Base-by-base conservation (phyloP, 2,329 filamentous ascomycete species). In the Epichloe sp. region DNA sequence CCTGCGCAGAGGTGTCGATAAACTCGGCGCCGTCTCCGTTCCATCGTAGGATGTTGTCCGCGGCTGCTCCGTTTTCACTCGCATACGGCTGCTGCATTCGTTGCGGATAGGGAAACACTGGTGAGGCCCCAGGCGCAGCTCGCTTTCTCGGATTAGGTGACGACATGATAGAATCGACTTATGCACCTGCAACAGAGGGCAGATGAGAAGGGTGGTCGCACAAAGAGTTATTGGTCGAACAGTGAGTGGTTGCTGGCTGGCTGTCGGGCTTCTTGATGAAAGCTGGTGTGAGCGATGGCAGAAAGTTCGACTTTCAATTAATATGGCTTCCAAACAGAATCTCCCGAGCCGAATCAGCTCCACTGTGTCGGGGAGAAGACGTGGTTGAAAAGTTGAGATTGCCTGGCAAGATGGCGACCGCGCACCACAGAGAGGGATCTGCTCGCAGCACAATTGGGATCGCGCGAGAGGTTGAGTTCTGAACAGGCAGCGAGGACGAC, bases 111-210 rank as follows among this genome's bases (percentile, higher is more conserved):
- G 80, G 78, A 21, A 77, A 69, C 56, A 78, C 69, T n/a, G 86
- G 83, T 38, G 80, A 76, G 55, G 82, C 72, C 63, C 84, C 86
- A 52, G 86, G 83, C 45, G 86, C 86, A 58, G 84, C 74, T 65
- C 87, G 78, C 72, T 93, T 93, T 67, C 86, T 70, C 19, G 76
- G 65, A 56, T 78, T 78, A 44, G 71, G 67, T 35, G 68, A 62
- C 52, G 77, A 72, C 74, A 77, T 77, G 19, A 54, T 55, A 52
- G 42, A 23, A 41, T 49, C 47, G 50, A 46, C 23, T 48, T 50
- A 12, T 38, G 50, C 19, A 49, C 44, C 43, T 38, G 21, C 23
- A 14, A 8, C 21, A 7, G 11, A 38, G 15, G 5, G 23, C 8
- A 38, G 26, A 19, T 19, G 35, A 38, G 12, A 35, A 41, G 26